Conservation (phyloP, 768 basidiomycete species). For the Lactarius trivialis region DNA sequence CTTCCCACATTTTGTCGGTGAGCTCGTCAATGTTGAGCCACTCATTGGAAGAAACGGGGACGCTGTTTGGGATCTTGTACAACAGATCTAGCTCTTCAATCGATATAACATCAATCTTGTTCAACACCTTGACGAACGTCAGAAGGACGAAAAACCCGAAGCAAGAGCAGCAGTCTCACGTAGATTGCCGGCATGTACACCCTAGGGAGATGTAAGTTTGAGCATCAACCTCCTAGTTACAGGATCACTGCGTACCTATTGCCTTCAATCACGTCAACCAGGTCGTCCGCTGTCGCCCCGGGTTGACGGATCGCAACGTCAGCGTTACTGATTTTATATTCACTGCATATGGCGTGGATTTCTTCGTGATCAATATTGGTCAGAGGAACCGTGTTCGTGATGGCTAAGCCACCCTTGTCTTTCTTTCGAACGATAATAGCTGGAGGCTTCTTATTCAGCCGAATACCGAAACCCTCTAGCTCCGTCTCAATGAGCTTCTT, state of each 20-base stretch:
- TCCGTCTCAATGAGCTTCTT: slow-evolving; percentile 88
- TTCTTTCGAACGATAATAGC: slow-evolving; percentile 77
- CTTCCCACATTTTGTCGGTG: slow-evolving; percentile 87
- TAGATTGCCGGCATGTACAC: slow-evolving; percentile 93
- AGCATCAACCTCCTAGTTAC: not conserved
- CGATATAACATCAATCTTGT: slow-evolving; percentile 97
- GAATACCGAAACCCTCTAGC: slow-evolving; percentile 96
- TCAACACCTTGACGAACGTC: slow-evolving; percentile 50
- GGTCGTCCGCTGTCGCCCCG: slow-evolving; percentile 86
- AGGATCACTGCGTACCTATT: slow-evolving; percentile 55
- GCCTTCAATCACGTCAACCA: slow-evolving; percentile 96
- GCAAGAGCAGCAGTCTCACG: slow-evolving; percentile 38
- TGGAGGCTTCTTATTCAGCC: slow-evolving; percentile 92
- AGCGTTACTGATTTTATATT: slow-evolving; percentile 84
- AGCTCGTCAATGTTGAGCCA: slow-evolving; percentile 98
- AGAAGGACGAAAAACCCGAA: slow-evolving; percentile 1
- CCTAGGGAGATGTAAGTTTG: slow-evolving; percentile 33
- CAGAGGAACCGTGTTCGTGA: slow-evolving; percentile 94
- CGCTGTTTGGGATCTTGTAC: slow-evolving; percentile 94
- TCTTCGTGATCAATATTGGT: slow-evolving; percentile 95
- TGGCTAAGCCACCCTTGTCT: slow-evolving; percentile 88
- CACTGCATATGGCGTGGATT: slow-evolving; percentile 89
- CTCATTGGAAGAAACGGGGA: slow-evolving; percentile 87
- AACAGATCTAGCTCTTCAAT: slow-evolving; percentile 95
- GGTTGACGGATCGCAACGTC: slow-evolving; percentile 93